Evolutionary conservation across 2,329 filamentous ascomycete genomes (phyloP).

Genomic region (Byssothecium circinans): DNA sequence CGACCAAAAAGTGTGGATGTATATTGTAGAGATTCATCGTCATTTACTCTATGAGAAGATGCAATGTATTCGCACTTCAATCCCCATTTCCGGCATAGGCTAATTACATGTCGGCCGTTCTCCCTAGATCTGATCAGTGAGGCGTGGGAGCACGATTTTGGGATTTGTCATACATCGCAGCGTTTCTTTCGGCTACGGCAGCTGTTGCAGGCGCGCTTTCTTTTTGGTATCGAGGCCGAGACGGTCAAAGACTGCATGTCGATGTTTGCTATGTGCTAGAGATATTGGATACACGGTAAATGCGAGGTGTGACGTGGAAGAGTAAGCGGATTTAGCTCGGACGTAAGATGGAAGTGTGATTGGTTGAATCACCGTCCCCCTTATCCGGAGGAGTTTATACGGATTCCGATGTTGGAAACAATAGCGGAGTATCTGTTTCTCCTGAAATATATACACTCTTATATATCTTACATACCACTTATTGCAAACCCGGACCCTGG

Average conservation of each 20-base stretch:
- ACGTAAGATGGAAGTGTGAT: not conserved
- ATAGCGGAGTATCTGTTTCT: no score
- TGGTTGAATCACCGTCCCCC: no score
- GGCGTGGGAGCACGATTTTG: not conserved
- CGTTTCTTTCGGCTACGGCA: slow-evolving; percentile 40
- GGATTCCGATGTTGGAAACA: no score
- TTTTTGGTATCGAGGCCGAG: slow-evolving; percentile 31
- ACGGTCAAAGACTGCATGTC: slow-evolving; percentile 23
- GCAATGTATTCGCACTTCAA: slow-evolving; percentile 25
- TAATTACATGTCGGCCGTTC: slow-evolving; percentile 26
- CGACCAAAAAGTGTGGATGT: not conserved
- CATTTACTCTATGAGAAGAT: not conserved
- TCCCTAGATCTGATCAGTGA: slow-evolving; percentile 14
- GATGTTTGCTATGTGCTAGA: not conserved
- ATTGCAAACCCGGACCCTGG: no score
- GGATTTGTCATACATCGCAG: slow-evolving; percentile 27
- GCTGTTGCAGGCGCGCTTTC: slow-evolving; percentile 37
- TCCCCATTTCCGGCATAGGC: slow-evolving; percentile 28
- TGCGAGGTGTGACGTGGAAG: not conserved
- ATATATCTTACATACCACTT: no score
- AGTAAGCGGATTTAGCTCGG: not conserved
- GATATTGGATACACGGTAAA: not conserved
- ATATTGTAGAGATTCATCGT: not conserved
- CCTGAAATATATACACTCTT: no score
- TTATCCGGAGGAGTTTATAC: no score